Evolutionary conservation across 179 eudicot genomes (phyloP).

Genomic region (Carnegiea gigantea): DNA sequence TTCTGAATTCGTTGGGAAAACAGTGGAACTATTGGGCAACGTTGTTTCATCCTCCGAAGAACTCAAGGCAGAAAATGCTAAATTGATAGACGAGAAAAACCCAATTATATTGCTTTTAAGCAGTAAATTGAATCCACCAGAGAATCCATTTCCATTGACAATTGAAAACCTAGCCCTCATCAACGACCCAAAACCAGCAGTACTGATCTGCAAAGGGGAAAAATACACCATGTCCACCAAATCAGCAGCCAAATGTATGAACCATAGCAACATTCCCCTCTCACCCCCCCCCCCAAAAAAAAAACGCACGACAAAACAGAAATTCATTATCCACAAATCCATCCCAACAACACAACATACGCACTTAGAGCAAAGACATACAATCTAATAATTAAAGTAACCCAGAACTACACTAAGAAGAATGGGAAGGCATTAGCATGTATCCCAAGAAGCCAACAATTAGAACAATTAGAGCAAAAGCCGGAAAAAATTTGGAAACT

Average conservation of each 20-base stretch:
- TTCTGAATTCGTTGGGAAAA: neutral
- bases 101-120: conserved; percentile 21
- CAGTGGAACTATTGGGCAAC: conserved; percentile 4
- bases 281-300: too few species aligned
- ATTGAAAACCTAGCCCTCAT: conserved; percentile 39
- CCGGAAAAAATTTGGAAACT: too few species aligned
- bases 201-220: conserved; percentile 6
- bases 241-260: neutral
- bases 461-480: too few species aligned
- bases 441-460: too few species aligned
- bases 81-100: conserved; percentile 28
- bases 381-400: too few species aligned
- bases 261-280: neutral
- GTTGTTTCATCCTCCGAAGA: conserved; percentile 31
- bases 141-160: conserved; percentile 27
- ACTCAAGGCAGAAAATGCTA: conserved; percentile 25
- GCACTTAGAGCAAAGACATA: too few species aligned
- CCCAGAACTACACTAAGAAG: too few species aligned
- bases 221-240: neutral
- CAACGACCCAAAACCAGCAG: conserved; percentile 27
- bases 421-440: too few species aligned
- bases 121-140: conserved; percentile 29
- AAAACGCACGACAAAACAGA: too few species aligned
- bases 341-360: too few species aligned
- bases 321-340: too few species aligned